These are phyloP conservation scores for Colletotrichum endophyticum DNA, from an alignment of 2,329 filamentous ascomycete species.

Conservation along the genomic window DNA sequence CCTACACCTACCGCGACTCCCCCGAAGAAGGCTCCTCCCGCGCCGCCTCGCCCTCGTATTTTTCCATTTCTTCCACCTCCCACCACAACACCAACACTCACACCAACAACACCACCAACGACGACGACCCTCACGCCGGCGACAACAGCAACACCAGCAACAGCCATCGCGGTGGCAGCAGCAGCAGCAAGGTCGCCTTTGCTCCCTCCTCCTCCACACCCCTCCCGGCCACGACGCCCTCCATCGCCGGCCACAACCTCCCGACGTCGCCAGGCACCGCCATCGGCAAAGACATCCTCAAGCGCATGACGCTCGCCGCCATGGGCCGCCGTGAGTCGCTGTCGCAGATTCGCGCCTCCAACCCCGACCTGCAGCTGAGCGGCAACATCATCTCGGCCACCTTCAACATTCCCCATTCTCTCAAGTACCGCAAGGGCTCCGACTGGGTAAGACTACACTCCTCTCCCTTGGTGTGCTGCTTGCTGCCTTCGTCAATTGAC, in stretches of 20 bases:
- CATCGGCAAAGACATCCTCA: constrained; percentile 43
- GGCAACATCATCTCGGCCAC: constrained; percentile 72
- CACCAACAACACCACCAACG: not conserved
- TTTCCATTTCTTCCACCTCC: constrained; percentile 23
- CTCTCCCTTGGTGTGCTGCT: too few species aligned
- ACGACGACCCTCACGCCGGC: not conserved
- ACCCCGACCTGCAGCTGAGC: constrained; percentile 62
- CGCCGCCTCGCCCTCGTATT: constrained; percentile 25
- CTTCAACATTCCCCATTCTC: constrained; percentile 65
- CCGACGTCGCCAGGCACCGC: constrained; percentile 2
- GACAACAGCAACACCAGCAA: not conserved
- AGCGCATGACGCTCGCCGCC: constrained; percentile 44
- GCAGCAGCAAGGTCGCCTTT: not conserved
- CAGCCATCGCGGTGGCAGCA: not conserved
- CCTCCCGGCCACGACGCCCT: not conserved
- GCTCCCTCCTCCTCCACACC: not conserved
- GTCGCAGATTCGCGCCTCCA: constrained; percentile 58
- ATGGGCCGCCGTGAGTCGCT: constrained; percentile 57
- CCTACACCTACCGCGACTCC: constrained; percentile 28
- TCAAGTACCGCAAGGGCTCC: constrained; percentile 61
- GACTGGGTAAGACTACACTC: constrained; percentile 57
- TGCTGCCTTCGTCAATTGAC: not conserved
- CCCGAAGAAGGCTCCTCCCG: constrained; percentile 7
- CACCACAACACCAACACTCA: not conserved
- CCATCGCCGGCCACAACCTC: constrained; percentile 16